Base-by-base conservation (phyloP, 345 rosid species). In the Streptanthus diversifolius region DNA sequence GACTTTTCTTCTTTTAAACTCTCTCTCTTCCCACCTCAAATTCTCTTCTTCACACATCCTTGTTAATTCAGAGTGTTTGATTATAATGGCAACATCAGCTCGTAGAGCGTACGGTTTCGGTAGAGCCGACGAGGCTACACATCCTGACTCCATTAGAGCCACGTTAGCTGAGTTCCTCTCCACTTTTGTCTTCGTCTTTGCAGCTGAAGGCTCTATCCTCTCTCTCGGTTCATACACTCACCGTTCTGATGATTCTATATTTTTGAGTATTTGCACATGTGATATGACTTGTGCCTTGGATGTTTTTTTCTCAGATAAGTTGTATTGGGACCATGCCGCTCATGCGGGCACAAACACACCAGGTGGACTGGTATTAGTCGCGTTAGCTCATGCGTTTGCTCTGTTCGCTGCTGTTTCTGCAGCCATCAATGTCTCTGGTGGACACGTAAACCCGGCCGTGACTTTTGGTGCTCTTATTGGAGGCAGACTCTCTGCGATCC, bases 381-480 rank as follows among this genome's bases (percentile, higher is more conserved):
- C 97, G 3, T 82, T 91, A 8, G 93, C 97, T 11, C 87, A 88
- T 57, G 91, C 86, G 9, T 81, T 91, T 51, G 87, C 84, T 10
- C 70, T 89, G 5, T 84, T 87, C 11, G 82, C 91, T 0, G 93
- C 91, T 0, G 83, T 89, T 17, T 76, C 97, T 0, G 83, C 87
- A 0, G 82, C 86, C 68, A 65, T 86, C 70, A 89, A 87, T 77
- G 43, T 84, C 56, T 91, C 93, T 1, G 91, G 91, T 3, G 97
- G 93, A 63, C 95, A 91, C 11, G 77, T 91, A 2, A 91, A 91
- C 70, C 95, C 97, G 1, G 97, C 97, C 0, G 90, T 87, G 60
- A 89, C 97, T 62, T 86, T 87, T 5, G 93, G 88, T 33, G 82
- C 91, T 32, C 88, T 89, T 13, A 70, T 89, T 3, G 91, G 91